Base-by-base conservation (phyloP, 805 yeast species). In the Saccharomyces jurei region DNA sequence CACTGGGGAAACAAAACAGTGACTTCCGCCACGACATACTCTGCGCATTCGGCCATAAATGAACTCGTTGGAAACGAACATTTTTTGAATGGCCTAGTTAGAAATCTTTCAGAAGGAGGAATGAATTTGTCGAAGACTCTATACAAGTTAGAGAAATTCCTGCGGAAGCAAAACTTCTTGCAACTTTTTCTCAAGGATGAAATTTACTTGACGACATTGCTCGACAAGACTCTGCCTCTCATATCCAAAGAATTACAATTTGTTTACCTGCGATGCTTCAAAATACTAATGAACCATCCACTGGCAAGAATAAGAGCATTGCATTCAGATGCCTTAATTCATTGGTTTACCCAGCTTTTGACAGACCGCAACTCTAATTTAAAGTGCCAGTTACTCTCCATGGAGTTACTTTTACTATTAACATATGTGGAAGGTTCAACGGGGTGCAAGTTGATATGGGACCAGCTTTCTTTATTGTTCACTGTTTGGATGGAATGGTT, bases 231-330 rank as follows among this genome's bases (percentile, higher is more conserved):
- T 41, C n/a, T 13, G 46, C 47, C 25, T 29, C 50, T n/a, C 36
- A 17, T 36, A 36, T 36, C 44, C 44, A 36, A 50, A 6, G 50
- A 58, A 9, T 46, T 55, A 21, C 54, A 55, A 29, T 66, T 61
- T 51, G 69, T 65, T 10, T 65, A 58, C 54, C 58, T 68, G 13
- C 56, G 63, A 49, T 65, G 70, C 55, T 65, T 63, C 46, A 64
- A 61, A 54, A 61, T 65, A 2, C 44, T 68, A 41, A 56, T 63
- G 57, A 63, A 63, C 32, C 55, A 58, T 27, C 57, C 56, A 2
- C 51, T 56, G 17, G 65, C 59, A 3, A 56, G 67, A 47, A 27
- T 47, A 1, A 49, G 51, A 14, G 55, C 65, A 3, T 41, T 65
- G 26, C 48, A 59, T 11, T 49, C 47, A 11, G 44, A 54, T 1